Conservation (phyloP, 148 eudicot genomes). For the Salicornia ramosissima region DNA sequence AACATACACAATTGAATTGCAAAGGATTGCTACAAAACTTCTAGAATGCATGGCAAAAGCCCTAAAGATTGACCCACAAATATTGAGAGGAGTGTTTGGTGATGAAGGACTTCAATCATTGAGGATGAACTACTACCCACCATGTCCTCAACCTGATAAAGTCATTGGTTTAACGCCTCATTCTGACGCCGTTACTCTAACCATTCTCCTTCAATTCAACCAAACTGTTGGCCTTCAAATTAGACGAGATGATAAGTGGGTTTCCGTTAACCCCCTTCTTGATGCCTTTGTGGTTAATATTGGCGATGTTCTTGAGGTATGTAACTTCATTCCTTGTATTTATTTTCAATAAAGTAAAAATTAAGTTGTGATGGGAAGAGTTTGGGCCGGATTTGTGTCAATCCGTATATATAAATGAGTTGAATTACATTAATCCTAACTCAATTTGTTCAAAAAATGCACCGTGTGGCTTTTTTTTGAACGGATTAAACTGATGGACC, state of each 20-base stretch:
- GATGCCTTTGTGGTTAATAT: conserved; percentile 29
- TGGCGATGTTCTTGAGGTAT: conserved; percentile 31
- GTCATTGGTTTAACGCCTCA: conserved; percentile 32
- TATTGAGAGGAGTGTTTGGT: conserved; percentile 9
- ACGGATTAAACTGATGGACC: too few relatives aligned
- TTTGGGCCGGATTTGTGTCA: too few relatives aligned
- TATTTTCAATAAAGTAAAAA: too few relatives aligned
- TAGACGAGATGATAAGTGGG: conserved; percentile 26
- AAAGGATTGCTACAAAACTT: conserved; percentile 1
- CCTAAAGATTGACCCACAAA: not conserved
- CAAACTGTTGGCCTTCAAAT: conserved; percentile 26
- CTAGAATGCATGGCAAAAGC: conserved; percentile 25
- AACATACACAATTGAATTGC: conserved; percentile 10
- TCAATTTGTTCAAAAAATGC: too few relatives aligned
- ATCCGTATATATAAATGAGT: too few relatives aligned
- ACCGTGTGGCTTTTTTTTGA: too few relatives aligned
- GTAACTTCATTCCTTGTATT: too few relatives aligned
- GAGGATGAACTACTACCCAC: conserved; percentile 30
- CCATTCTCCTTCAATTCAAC: conserved; percentile 28
- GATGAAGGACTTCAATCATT: conserved; percentile 18
- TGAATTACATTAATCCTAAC: too few relatives aligned
- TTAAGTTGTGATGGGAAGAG: too few relatives aligned
- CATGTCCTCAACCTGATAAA: conserved; percentile 30
- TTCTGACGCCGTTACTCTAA: conserved; percentile 24
- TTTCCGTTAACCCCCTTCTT: conserved; percentile 21